Percentiles rank a stretch among this genome's conserved stretches.
These are phyloP conservation scores for Pseudogymnoascus verrucosus DNA, from an alignment of 2,329 filamentous ascomycete genomes.

Conservation along the genomic window DNA sequence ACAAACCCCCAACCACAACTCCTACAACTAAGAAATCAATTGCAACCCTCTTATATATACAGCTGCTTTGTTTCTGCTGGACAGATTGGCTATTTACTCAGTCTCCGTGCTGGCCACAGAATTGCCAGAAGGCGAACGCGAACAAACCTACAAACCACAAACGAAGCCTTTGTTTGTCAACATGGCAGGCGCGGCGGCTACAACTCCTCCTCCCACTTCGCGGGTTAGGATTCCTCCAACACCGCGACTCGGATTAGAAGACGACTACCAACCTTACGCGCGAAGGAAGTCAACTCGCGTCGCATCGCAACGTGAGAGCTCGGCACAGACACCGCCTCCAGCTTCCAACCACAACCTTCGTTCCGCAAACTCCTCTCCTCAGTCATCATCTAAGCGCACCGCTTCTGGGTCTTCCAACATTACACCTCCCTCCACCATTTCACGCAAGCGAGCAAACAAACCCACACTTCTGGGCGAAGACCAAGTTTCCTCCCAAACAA, in stretches of 20 bases:
- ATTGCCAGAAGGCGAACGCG: not conserved
- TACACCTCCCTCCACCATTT: constrained; percentile 23
- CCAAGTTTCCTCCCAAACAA: constrained; percentile 28
- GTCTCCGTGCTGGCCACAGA: not conserved
- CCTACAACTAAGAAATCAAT: not conserved
- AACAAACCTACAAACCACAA: not conserved
- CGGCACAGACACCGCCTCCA: constrained; percentile 41
- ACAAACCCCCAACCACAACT: not conserved
- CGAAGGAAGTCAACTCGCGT: constrained; percentile 58
- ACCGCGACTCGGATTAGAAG: constrained; percentile 58
- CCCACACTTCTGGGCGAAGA: constrained; percentile 22
- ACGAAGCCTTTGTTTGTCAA: constrained; percentile 11
- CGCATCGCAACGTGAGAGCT: constrained; percentile 44
- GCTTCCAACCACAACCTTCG: constrained; percentile 31
- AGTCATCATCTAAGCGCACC: constrained; percentile 15
- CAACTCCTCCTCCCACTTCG: constrained; percentile 53
- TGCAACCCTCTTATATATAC: not conserved
- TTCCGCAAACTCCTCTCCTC: constrained; percentile 24
- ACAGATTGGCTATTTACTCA: not conserved
- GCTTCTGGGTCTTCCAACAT: constrained; percentile 17
- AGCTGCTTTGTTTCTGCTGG: not conserved
- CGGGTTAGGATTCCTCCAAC: constrained; percentile 59
- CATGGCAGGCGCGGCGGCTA: constrained; percentile 31
- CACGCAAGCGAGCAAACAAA: constrained; percentile 20
- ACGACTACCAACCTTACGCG: constrained; percentile 61